These are phyloP conservation scores for Emericellopsis cladophorae DNA, from an alignment of 2,329 filamentous ascomycete genomes.

Conservation along the genomic window DNA sequence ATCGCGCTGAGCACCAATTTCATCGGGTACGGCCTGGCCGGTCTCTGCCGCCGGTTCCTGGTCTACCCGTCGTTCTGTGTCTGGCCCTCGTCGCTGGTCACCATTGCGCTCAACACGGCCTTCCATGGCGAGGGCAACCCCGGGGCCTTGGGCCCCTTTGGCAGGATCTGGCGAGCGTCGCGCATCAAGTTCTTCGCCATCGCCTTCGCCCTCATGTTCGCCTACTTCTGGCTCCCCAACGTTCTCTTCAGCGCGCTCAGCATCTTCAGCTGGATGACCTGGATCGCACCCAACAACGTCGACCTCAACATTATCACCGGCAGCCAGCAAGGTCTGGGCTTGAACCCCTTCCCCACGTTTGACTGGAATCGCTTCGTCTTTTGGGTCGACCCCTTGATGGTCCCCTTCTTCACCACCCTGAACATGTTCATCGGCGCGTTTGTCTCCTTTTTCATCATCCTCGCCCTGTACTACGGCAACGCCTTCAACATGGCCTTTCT, in stretches of 20 bases:
- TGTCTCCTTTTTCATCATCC: slow-evolving; percentile 38
- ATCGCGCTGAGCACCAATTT: slow-evolving; percentile 43
- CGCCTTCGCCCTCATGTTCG: slow-evolving; percentile 37
- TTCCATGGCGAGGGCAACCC: slow-evolving; percentile 33
- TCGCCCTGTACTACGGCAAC: slow-evolving; percentile 46
- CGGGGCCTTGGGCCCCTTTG: slow-evolving; percentile 26
- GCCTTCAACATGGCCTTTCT: slow-evolving; percentile 43
- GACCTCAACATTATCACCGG: background rate
- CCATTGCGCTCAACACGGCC: slow-evolving; percentile 39
- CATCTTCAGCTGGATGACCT: slow-evolving; percentile 33
- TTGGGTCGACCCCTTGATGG: slow-evolving; percentile 24
- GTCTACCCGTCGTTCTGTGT: slow-evolving; percentile 43
- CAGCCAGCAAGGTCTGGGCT: slow-evolving; percentile 29
- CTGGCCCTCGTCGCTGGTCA: slow-evolving; percentile 43
- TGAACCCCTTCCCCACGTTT: slow-evolving; percentile 25
- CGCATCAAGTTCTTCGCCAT: slow-evolving; percentile 38
- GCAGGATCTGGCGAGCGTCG: slow-evolving; percentile 30
- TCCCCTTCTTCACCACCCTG: slow-evolving; percentile 44
- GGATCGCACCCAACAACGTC: background rate
- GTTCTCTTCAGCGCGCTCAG: slow-evolving; percentile 39
- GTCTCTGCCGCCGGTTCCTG: slow-evolving; percentile 37
- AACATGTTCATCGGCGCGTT: slow-evolving; percentile 49
- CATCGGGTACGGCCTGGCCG: slow-evolving; percentile 46
- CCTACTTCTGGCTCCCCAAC: slow-evolving; percentile 47
- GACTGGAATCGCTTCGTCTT: background rate